phyloP scores from a whole-genome alignment of 495 filamentous ascomycete genomes.

The Podospora tetraspora region DNA sequence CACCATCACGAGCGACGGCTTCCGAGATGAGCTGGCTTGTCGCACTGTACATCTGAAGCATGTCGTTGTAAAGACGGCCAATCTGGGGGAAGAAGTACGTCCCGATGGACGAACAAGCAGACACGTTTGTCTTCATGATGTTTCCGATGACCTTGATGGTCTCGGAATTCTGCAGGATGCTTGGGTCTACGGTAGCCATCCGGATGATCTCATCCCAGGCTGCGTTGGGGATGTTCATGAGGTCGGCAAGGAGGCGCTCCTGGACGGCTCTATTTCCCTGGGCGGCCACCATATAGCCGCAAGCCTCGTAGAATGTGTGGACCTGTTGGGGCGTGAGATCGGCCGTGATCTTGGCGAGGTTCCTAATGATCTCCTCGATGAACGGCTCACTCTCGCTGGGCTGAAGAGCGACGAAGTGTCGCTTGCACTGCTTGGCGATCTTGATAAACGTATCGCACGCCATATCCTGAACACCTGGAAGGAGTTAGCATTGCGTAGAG shows the following conservation, averaged over 20 bases:
- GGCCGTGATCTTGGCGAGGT: constrained; percentile 87
- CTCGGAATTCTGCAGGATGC: constrained; percentile 79
- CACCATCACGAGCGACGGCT: constrained; percentile 80
- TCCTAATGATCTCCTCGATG: constrained; percentile 97
- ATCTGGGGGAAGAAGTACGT: constrained; percentile 99
- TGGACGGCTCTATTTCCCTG: constrained; percentile 90
- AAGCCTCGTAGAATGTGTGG: constrained; percentile 98
- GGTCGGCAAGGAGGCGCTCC: constrained; percentile 81
- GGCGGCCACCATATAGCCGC: constrained; percentile 97
- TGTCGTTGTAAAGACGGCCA: constrained; percentile 94
- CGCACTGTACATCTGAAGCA: constrained; percentile 97
- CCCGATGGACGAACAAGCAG: constrained; percentile 91
- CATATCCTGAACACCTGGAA: constrained; percentile 92
- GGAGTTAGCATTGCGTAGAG: constrained; percentile 5
- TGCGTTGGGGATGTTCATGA: constrained; percentile 88
- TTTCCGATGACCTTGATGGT: constrained; percentile 98
- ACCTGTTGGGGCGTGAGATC: constrained; percentile 95
- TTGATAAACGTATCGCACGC: constrained; percentile 99
- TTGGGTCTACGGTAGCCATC: constrained; percentile 72
- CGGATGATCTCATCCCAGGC: constrained; percentile 94
- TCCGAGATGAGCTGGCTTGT: constrained; percentile 94
- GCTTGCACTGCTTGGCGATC: constrained; percentile 95
- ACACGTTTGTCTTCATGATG: constrained; percentile 99
- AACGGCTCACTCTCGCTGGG: constrained; percentile 93
- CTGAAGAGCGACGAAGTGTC: constrained; percentile 94